Conservation (phyloP, 1,284 basidiomycete species). For the Neonothopanus nambi region DNA sequence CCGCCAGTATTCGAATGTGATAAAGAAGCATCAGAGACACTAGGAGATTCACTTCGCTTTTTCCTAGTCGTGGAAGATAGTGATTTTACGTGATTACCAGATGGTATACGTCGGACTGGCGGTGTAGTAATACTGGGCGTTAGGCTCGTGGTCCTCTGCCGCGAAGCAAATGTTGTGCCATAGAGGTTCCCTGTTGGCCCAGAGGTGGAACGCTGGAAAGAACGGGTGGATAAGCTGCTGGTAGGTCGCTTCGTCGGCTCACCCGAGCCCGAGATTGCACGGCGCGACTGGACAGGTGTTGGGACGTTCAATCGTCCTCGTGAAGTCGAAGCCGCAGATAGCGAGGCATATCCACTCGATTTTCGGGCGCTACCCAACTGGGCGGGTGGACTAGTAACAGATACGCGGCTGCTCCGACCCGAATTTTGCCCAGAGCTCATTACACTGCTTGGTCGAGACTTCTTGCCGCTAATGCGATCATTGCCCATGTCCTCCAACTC, state of each 20-base stretch:
- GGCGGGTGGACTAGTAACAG: constrained; percentile 33
- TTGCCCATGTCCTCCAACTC: constrained; percentile 79
- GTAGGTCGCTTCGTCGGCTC: constrained; percentile 25
- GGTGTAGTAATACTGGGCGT: constrained; percentile 33
- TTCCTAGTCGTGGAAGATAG: constrained; percentile 31
- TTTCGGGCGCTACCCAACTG: constrained; percentile 27
- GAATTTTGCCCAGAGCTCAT: constrained; percentile 55
- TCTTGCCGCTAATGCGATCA: constrained; percentile 60
- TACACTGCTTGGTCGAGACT: constrained; percentile 65
- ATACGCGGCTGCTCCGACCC: constrained; percentile 53
- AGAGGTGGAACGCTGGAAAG: constrained; percentile 54
- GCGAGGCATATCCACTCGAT: constrained; percentile 49
- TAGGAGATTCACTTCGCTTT: constrained; percentile 54
- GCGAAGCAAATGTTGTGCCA: constrained; percentile 74
- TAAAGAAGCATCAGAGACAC: constrained; percentile 55
- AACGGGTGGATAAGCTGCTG: constrained; percentile 48
- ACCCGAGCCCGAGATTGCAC: constrained; percentile 48
- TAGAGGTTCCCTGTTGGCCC: constrained; percentile 50
- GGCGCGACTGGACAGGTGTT: constrained; percentile 39
- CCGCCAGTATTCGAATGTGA: constrained; percentile 37
- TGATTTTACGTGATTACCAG: constrained; percentile 30
- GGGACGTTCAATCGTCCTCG: constrained; percentile 51
- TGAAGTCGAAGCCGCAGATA: constrained; percentile 36
- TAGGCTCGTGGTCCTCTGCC: constrained; percentile 72
- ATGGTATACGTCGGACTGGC: constrained; percentile 22